Evolutionary conservation across 495 filamentous ascomycete species (phyloP).

Genomic region (Parathielavia appendiculata): DNA sequence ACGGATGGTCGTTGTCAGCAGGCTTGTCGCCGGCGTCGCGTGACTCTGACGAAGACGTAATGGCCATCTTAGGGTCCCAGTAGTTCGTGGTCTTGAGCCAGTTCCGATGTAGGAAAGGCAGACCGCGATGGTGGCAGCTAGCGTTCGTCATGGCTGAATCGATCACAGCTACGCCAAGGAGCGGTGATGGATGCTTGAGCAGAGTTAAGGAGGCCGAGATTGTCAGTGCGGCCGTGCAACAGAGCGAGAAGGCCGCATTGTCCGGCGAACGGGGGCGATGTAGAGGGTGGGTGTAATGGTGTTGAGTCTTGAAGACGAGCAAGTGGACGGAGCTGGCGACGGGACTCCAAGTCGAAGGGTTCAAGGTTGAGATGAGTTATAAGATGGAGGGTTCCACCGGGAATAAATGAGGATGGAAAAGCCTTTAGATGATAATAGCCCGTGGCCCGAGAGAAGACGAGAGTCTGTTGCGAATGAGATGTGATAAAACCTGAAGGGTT

Average conservation of each 20-base stretch:
- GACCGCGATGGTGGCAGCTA: slow-evolving; percentile 20
- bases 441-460: background rate
- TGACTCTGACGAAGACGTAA: slow-evolving; percentile 34
- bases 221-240: background rate
- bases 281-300: background rate
- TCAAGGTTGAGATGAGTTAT: background rate
- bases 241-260: slow-evolving; percentile 4
- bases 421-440: background rate
- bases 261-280: background rate
- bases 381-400: background rate
- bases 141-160: slow-evolving; percentile 25
- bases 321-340: no score
- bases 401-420: background rate
- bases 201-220: background rate
- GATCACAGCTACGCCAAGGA: slow-evolving; percentile 8
- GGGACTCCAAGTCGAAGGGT: background rate
- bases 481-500: no score
- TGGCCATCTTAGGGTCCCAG: slow-evolving; percentile 37
- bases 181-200: background rate
- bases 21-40: slow-evolving; percentile 31
- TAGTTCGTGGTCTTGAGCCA: slow-evolving; percentile 31
- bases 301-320: background rate
- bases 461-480: background rate
- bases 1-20: slow-evolving; percentile 27
- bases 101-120: slow-evolving; percentile 38